phyloP scores from a whole-genome alignment of 495 filamentous ascomycete genomes.

The Cercophora samala region DNA sequence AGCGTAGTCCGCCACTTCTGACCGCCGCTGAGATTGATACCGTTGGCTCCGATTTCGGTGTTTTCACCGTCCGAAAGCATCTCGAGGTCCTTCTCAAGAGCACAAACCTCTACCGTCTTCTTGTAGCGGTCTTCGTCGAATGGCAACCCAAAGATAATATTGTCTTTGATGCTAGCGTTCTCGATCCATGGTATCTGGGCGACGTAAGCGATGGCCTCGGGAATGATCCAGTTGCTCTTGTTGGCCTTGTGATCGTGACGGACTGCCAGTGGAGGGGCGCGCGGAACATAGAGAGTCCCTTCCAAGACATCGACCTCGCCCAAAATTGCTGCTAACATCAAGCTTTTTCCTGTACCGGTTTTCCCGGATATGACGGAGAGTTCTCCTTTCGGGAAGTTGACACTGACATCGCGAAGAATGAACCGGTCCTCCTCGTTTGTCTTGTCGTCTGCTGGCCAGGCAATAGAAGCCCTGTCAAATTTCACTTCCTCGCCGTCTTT shows the following conservation, averaged over 20 bases:
- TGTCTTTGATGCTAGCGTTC: slow-evolving; percentile 71
- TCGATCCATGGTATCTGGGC: slow-evolving; percentile 86
- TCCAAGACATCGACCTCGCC: slow-evolving; percentile 59
- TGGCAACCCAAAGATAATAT: slow-evolving; percentile 72
- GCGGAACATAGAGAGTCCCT: slow-evolving; percentile 52
- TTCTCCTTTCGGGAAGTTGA: slow-evolving; percentile 63
- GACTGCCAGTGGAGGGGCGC: slow-evolving; percentile 40
- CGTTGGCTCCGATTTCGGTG: slow-evolving; percentile 78
- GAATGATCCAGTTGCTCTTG: slow-evolving; percentile 66
- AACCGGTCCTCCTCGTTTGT: slow-evolving; percentile 55
- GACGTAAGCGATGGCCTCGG: slow-evolving; percentile 68
- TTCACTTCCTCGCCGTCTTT: slow-evolving; percentile 56
- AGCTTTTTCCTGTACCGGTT: slow-evolving; percentile 66
- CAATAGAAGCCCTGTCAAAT: slow-evolving; percentile 66
- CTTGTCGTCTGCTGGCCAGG: slow-evolving; percentile 66
- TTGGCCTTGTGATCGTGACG: slow-evolving; percentile 57
- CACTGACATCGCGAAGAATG: slow-evolving; percentile 57
- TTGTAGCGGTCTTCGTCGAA: slow-evolving; percentile 61
- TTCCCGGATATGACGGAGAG: slow-evolving; percentile 69
- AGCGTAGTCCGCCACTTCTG: slow-evolving; percentile 81
- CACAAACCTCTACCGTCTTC: slow-evolving; percentile 64
- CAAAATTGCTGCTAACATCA: slow-evolving; percentile 61
- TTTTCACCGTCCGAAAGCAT: slow-evolving; percentile 70
- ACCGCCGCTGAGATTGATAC: slow-evolving; percentile 80
- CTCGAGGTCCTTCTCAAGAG: slow-evolving; percentile 68